phyloP scores from a whole-genome alignment of 805 yeast species.

The Kuraishia molischiana region DNA sequence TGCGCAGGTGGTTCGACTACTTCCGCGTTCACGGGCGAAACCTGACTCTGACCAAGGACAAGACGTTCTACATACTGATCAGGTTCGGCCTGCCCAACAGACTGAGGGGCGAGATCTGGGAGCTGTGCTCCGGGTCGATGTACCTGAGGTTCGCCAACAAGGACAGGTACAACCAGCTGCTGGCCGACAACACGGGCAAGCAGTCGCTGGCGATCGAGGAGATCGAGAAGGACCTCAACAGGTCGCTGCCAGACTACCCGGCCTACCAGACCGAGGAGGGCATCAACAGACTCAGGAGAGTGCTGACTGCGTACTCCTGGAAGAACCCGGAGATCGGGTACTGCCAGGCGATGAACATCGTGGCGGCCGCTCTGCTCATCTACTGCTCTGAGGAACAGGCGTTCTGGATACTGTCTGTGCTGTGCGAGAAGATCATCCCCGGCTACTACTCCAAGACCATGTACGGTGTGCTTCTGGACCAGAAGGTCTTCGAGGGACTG shows the following conservation, averaged over 20 bases:
- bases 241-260: slow-evolving; percentile 92
- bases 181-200: slow-evolving; percentile 52
- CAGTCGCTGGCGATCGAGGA: slow-evolving; percentile 86
- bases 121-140: slow-evolving; percentile 79
- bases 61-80: slow-evolving; percentile 70
- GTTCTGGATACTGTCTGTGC: slow-evolving; percentile 76
- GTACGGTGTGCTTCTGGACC: slow-evolving; percentile 95
- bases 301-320: slow-evolving; percentile 92
- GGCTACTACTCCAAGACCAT: slow-evolving; percentile 95
- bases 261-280: slow-evolving; percentile 89
- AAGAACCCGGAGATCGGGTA: slow-evolving; percentile 94
- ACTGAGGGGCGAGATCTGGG: slow-evolving; percentile 95
- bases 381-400: slow-evolving; percentile 97
- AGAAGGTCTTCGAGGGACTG: slow-evolving; percentile 82
- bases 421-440: slow-evolving; percentile 82
- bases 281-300: slow-evolving; percentile 73
- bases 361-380: slow-evolving; percentile 66
- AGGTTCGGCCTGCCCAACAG: slow-evolving; percentile 93
- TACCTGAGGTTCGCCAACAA: slow-evolving; percentile 56
- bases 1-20: slow-evolving; percentile 91
- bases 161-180: slow-evolving; percentile 46
- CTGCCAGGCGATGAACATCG: slow-evolving; percentile 98
- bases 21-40: slow-evolving; percentile 80
- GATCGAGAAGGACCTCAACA: slow-evolving; percentile 88
- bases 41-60: slow-evolving; percentile 62